phyloP scores from a whole-genome alignment of 2,329 filamentous ascomycete genomes.

The Sporothrix brasiliensis region DNA sequence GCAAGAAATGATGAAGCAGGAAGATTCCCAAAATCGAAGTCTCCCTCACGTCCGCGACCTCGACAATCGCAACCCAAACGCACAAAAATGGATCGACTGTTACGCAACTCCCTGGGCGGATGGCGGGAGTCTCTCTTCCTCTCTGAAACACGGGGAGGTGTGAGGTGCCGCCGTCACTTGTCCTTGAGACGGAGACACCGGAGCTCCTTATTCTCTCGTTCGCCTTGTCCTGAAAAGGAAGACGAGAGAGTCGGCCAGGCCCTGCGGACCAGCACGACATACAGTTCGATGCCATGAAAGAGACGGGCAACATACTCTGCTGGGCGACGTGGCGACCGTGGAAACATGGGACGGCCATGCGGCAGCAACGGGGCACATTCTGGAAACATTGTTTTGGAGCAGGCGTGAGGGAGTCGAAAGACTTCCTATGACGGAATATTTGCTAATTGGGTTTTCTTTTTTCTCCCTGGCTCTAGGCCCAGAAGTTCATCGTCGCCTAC shows the following conservation, averaged over 20 bases:
- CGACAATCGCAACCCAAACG: background rate
- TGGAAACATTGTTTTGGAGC: slow-evolving; percentile 53
- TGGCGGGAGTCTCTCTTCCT: background rate
- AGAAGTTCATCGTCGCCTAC: slow-evolving; percentile 85
- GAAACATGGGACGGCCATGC: background rate
- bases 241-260: background rate
- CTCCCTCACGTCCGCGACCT: slow-evolving; percentile 29
- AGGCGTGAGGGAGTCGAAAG: slow-evolving; percentile 72
- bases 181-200: background rate
- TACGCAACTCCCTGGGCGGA: background rate
- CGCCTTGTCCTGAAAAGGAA: slow-evolving; percentile 13
- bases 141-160: background rate
- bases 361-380: background rate
- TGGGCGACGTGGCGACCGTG: slow-evolving; percentile 15
- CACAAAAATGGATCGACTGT: slow-evolving; percentile 20
- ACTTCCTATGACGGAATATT: slow-evolving; percentile 74
- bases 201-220: background rate
- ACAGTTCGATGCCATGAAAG: slow-evolving; percentile 17
- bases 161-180: background rate
- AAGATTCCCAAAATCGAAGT: slow-evolving; percentile 21
- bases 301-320: slow-evolving; percentile 13
- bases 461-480: slow-evolving; percentile 59
- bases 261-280: slow-evolving; percentile 9
- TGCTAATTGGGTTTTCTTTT: slow-evolving; percentile 61
- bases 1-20: slow-evolving; percentile 17